Evolutionary conservation across 345 rosid species (phyloP).

Genomic region (Syzygium grande): DNA sequence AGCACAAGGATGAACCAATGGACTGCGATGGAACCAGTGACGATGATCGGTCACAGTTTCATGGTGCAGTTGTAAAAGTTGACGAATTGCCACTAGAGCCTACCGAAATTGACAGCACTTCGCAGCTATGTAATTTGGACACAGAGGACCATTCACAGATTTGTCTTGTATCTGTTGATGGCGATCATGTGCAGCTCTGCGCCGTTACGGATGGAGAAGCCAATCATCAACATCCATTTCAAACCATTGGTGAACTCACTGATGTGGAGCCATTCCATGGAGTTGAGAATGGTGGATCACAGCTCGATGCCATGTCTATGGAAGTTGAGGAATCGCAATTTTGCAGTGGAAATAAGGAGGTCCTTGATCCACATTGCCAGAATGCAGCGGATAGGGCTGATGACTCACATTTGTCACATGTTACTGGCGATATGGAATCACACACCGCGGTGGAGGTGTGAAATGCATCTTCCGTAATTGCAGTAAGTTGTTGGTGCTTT

Average conservation of each 20-base stretch:
- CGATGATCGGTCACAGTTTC: constrained; percentile 37
- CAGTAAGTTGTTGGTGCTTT: neutral
- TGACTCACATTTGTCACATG: constrained; percentile 15
- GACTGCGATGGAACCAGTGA: constrained; percentile 47
- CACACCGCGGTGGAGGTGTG: constrained; percentile 1
- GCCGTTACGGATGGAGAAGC: constrained; percentile 8
- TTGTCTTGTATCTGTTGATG: constrained; percentile 24
- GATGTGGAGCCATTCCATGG: constrained; percentile 1
- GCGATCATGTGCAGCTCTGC: constrained; percentile 13
- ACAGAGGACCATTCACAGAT: constrained; percentile 39
- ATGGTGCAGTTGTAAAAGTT: constrained; percentile 39
- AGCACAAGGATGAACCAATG: constrained; percentile 50
- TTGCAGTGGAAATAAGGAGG: neutral
- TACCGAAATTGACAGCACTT: constrained; percentile 18
- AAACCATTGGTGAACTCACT: neutral
- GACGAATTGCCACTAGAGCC: constrained; percentile 36
- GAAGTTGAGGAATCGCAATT: constrained; percentile 1
- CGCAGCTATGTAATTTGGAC: constrained; percentile 15
- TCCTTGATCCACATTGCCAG: neutral
- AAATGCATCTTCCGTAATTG: neutral
- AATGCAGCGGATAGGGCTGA: constrained; percentile 1
- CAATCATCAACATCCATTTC: neutral
- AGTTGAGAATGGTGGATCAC: constrained; percentile 8
- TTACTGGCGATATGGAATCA: constrained; percentile 10
- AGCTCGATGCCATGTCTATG: constrained; percentile 1